Percentiles rank a stretch among this genome's conserved stretches.
These are phyloP conservation scores for Lecanicillium sp. DNA, from an alignment of 2,329 filamentous ascomycete genomes.

Conservation along the genomic window DNA sequence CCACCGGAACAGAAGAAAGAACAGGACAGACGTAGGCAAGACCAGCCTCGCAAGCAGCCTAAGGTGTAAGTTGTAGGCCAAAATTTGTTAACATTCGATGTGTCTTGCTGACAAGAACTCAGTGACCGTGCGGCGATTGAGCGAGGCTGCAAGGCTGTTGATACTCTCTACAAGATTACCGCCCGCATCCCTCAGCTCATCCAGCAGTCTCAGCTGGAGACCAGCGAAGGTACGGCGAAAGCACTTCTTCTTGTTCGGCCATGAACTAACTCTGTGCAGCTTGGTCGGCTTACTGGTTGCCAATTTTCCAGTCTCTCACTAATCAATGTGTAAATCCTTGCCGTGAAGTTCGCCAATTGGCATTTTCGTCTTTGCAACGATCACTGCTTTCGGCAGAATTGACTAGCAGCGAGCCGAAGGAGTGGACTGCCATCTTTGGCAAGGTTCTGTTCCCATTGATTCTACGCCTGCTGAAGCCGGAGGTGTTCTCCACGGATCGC, in stretches of 20 bases:
- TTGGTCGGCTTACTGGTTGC: conserved; percentile 97
- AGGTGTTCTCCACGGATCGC: conserved; percentile 86
- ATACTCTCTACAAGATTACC: conserved; percentile 75
- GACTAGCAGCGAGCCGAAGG: conserved; percentile 73
- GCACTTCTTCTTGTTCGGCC: no score
- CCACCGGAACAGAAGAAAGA: conserved; percentile 63
- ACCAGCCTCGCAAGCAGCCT: conserved; percentile 16
- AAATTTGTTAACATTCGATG: no score
- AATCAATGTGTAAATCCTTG: conserved; percentile 91
- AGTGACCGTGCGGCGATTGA: conserved; percentile 50
- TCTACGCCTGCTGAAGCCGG: conserved; percentile 78
- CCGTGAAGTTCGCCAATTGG: conserved; percentile 82
- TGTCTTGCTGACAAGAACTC: conserved; percentile 4
- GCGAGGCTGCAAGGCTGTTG: conserved; percentile 73
- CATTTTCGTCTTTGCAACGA: conserved; percentile 78
- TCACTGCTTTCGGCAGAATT: conserved; percentile 79
- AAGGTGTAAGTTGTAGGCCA: conserved; percentile 23
- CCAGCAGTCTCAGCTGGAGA: conserved; percentile 86
- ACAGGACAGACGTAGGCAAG: conserved; percentile 28
- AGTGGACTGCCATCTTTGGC: conserved; percentile 92
- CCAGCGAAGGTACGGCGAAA: no score
- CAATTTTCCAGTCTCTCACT: conserved; percentile 82
- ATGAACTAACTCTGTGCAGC: no score
- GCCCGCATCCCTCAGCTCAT: conserved; percentile 78
- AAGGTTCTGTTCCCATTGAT: conserved; percentile 93